Conservation (phyloP, 176 grass and related monocot species). For the Urochloa ruziziensis region DNA sequence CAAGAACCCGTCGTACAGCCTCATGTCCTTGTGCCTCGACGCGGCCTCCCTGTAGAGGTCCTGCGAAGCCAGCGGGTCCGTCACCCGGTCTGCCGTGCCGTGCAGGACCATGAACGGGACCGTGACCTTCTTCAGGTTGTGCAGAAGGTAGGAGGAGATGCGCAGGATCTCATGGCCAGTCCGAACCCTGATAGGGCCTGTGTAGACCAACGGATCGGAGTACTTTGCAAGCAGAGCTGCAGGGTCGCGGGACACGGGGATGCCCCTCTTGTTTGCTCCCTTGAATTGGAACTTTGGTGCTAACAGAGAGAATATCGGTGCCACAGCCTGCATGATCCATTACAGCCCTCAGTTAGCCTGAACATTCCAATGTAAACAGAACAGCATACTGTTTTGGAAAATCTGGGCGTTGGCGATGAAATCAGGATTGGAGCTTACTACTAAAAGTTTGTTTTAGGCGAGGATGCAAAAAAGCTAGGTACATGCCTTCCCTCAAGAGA, state of each 20-base stretch:
- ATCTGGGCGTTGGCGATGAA: neutral
- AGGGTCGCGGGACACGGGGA: slow-evolving; percentile 83
- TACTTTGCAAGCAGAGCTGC: slow-evolving; percentile 86
- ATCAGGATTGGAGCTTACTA: neutral
- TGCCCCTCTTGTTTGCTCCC: slow-evolving; percentile 91
- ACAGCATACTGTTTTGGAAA: neutral
- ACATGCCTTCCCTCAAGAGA: neutral
- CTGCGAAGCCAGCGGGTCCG: slow-evolving; percentile 81
- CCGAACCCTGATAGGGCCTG: slow-evolving; percentile 81
- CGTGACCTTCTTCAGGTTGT: slow-evolving; percentile 69
- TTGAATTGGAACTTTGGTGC: slow-evolving; percentile 93
- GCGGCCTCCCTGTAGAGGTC: slow-evolving; percentile 66
- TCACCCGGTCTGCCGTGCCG: slow-evolving; percentile 81
- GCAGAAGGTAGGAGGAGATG: slow-evolving; percentile 72
- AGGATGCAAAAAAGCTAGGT: neutral
- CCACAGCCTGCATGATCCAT: slow-evolving; percentile 67
- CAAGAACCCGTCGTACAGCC: slow-evolving; percentile 88
- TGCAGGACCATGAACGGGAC: slow-evolving; percentile 94
- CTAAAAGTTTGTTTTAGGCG: neutral
- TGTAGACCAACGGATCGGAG: slow-evolving; percentile 90
- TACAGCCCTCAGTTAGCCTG: neutral
- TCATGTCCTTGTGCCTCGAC: slow-evolving; percentile 65
- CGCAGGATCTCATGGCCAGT: slow-evolving; percentile 91
- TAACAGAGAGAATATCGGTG: slow-evolving; percentile 83
- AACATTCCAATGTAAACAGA: neutral